Evolutionary conservation across 225 moss, liverwort and hornwort genomes (phyloP).

Genomic region (Lunularia cruciata): DNA sequence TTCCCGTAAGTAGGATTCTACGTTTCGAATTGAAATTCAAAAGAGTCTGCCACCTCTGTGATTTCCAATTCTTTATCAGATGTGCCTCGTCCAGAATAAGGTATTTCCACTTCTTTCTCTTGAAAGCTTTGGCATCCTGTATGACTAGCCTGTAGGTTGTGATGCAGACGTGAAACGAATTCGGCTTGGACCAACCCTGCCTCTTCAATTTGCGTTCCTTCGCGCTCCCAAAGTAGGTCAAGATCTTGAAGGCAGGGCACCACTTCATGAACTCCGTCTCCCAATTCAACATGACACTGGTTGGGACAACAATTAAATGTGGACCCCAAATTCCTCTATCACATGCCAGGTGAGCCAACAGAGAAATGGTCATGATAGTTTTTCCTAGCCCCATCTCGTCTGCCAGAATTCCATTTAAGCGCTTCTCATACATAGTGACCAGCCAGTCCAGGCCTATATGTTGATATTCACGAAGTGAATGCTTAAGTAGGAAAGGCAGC

Average conservation of each 20-base stretch:
- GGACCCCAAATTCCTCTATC: slow-evolving; percentile 99
- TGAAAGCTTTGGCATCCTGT: slow-evolving; percentile 97
- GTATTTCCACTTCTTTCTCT: slow-evolving; percentile 99
- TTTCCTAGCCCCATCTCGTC: slow-evolving; percentile 99
- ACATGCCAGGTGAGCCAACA: slow-evolving; percentile 93
- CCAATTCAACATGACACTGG: slow-evolving; percentile 98
- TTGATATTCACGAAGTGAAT: slow-evolving; percentile 96
- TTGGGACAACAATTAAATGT: slow-evolving; percentile 97
- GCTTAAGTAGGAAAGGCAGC: slow-evolving; percentile 90
- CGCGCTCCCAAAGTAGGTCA: slow-evolving; percentile 96
- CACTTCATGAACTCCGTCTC: slow-evolving; percentile 99
- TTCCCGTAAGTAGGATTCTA: slow-evolving; percentile 90
- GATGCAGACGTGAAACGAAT: slow-evolving; percentile 97
- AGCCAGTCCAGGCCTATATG: slow-evolving; percentile 98
- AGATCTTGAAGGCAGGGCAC: slow-evolving; percentile 98
- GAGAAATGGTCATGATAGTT: slow-evolving; percentile 97
- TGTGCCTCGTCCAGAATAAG: slow-evolving; percentile 97
- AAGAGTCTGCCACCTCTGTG: slow-evolving; percentile 97
- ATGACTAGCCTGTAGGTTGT: slow-evolving; percentile 94
- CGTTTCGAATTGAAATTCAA: slow-evolving; percentile 97
- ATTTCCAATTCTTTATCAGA: slow-evolving; percentile 98
- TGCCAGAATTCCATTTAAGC: slow-evolving; percentile 91
- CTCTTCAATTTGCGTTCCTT: slow-evolving; percentile 91
- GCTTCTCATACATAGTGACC: slow-evolving; percentile 99
- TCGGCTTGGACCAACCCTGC: slow-evolving; percentile 93